A percentile compares a stretch with the other conserved stretches of the same genome.
Evolutionary conservation across 2,329 filamentous ascomycete genomes (phyloP).

Genomic region (Dissoconium aciculare): DNA sequence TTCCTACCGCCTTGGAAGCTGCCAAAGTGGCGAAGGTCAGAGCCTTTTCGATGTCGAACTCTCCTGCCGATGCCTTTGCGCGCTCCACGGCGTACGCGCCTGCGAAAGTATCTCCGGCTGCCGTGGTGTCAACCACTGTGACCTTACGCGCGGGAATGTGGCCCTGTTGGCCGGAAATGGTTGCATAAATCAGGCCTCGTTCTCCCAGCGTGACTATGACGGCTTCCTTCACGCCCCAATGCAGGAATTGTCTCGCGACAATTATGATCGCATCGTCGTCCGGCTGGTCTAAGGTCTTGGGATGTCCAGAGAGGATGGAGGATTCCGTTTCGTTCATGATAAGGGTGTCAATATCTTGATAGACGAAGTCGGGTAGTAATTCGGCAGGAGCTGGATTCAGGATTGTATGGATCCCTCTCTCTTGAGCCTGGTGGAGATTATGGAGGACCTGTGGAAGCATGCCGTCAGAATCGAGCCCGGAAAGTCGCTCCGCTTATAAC

Average conservation of each 20-base stretch:
- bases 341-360: constrained; percentile 55
- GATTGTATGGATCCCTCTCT: constrained; percentile 39
- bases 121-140: constrained; percentile 79
- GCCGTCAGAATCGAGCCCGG: neutral
- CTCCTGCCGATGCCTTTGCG: constrained; percentile 37
- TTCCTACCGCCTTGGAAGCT: constrained; percentile 52
- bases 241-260: constrained; percentile 41
- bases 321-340: constrained; percentile 89
- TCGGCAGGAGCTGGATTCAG: constrained; percentile 71
- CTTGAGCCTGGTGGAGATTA: constrained; percentile 18
- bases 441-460: constrained; percentile 19
- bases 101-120: constrained; percentile 87
- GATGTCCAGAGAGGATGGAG: constrained; percentile 48
- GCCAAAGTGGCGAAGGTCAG: constrained; percentile 47
- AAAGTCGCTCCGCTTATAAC: neutral
- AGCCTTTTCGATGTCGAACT: constrained; percentile 40
- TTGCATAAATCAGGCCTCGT: constrained; percentile 23
- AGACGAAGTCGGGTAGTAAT: constrained; percentile 50
- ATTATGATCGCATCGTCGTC: constrained; percentile 25
- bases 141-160: constrained; percentile 46
- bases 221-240: constrained; percentile 56
- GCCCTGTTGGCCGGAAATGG: constrained; percentile 12
- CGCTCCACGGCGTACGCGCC: constrained; percentile 69
- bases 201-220: constrained; percentile 72
- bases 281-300: constrained; percentile 13